Conservation (phyloP, 2,329 filamentous ascomycete genomes). For the Trichoderma cornu-damae region DNA sequence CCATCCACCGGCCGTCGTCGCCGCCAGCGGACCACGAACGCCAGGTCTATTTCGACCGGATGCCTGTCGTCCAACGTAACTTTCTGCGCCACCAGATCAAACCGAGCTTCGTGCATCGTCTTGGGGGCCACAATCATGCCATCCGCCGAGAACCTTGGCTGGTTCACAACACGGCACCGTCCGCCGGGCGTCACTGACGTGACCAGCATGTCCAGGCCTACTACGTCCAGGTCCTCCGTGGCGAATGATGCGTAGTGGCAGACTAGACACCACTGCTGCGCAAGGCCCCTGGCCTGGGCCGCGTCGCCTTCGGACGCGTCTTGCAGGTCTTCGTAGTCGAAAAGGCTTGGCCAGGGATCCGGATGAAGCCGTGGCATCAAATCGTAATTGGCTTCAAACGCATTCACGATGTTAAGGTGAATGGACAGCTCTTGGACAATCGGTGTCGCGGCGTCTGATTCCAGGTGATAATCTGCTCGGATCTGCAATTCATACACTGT, state of each 20-base stretch:
- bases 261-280: constrained; percentile 75
- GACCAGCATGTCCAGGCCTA: constrained; percentile 57
- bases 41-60: constrained; percentile 67
- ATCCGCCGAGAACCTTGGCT: constrained; percentile 35
- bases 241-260: constrained; percentile 75
- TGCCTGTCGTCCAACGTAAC: constrained; percentile 74
- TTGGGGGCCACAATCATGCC: constrained; percentile 56
- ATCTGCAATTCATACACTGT: constrained; percentile 64
- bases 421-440: constrained; percentile 68
- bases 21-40: constrained; percentile 72
- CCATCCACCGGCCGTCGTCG: constrained; percentile 37
- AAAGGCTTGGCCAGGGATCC: constrained; percentile 82
- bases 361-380: constrained; percentile 72
- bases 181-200: constrained; percentile 58
- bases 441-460: constrained; percentile 73
- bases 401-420: constrained; percentile 67
- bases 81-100: constrained; percentile 72
- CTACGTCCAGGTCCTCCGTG: constrained; percentile 60
- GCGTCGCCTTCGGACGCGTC: constrained; percentile 33
- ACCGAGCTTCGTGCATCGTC: constrained; percentile 65
- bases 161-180: constrained; percentile 47
- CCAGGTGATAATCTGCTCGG: constrained; percentile 70
- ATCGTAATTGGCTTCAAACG: constrained; percentile 90
- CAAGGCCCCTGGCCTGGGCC: constrained; percentile 52
- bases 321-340: constrained; percentile 53